A percentile compares a stretch with the other conserved stretches of the same genome.
Conservation (phyloP, 208 protist species). For the Trypanosoma mega region DNA sequence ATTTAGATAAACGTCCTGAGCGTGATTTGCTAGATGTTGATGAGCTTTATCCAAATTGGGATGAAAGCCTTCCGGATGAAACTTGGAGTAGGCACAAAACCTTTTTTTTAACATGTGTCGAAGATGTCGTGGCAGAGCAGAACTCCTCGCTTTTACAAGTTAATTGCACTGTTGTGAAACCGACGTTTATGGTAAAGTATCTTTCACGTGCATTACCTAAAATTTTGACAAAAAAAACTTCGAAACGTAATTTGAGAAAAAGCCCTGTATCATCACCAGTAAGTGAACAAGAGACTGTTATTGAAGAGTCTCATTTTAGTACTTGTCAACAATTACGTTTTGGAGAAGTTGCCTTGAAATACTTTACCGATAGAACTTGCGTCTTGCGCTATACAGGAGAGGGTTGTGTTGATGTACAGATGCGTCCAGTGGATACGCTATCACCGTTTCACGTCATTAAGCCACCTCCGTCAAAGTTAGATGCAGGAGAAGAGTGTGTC, state of each 20-base stretch:
- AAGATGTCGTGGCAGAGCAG: background rate
- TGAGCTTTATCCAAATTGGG: constrained; percentile 31
- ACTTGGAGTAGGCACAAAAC: constrained; percentile 34
- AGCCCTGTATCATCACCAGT: background rate
- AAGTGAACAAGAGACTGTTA: constrained; percentile 12
- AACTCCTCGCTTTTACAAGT: constrained; percentile 29
- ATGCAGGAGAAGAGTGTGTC: constrained; percentile 29
- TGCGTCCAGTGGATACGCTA: constrained; percentile 50
- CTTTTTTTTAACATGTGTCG: constrained; percentile 34
- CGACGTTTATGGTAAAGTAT: constrained; percentile 10
- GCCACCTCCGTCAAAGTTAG: constrained; percentile 30
- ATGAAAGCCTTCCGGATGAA: constrained; percentile 19
- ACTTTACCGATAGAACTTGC: constrained; percentile 34
- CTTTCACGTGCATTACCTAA: constrained; percentile 17
- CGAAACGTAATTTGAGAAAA: constrained; percentile 24
- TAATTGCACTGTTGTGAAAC: constrained; percentile 40
- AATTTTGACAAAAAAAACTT: constrained; percentile 13
- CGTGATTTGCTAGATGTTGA: constrained; percentile 1
- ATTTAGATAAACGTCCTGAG: constrained; percentile 1
- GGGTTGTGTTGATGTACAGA: constrained; percentile 27
- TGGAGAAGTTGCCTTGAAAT: constrained; percentile 63
- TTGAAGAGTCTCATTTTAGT: constrained; percentile 24
- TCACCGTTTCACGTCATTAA: constrained; percentile 62
- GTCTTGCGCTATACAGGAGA: constrained; percentile 41
- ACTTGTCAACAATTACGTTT: constrained; percentile 39